phyloP scores from a whole-genome alignment of 257 asterid species.

The Buddleja alternifolia region DNA sequence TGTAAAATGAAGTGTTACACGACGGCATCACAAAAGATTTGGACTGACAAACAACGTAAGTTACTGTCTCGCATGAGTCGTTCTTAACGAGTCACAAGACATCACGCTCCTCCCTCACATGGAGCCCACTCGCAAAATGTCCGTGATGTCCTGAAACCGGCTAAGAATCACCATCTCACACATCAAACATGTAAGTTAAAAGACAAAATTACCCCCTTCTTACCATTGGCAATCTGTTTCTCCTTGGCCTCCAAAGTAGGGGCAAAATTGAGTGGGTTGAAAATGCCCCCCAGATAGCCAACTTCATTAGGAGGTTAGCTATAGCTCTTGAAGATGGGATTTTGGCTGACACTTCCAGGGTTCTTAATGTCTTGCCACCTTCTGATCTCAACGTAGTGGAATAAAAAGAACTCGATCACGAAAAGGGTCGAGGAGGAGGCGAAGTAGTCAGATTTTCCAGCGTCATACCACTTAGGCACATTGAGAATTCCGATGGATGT shows the following conservation, averaged over 20 bases:
- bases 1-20: too few species aligned
- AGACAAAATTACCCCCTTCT: constrained; percentile 20
- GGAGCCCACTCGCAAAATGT: too few species aligned
- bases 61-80: too few species aligned
- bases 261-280: constrained; percentile 86
- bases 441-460: constrained; percentile 78
- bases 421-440: constrained; percentile 86
- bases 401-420: constrained; percentile 90
- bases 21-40: too few species aligned
- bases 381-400: constrained; percentile 95
- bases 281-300: constrained; percentile 93
- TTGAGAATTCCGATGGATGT: constrained; percentile 68
- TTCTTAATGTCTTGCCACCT: constrained; percentile 99
- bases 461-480: constrained; percentile 91
- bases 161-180: too few species aligned
- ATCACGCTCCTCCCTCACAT: too few species aligned
- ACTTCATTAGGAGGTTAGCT: constrained; percentile 70
- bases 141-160: too few species aligned
- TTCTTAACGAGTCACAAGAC: too few species aligned
- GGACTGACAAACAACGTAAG: too few species aligned
- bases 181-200: too few species aligned
- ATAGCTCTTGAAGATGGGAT: constrained; percentile 90
- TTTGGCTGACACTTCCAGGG: constrained; percentile 93
- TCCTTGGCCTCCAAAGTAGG: constrained; percentile 86
- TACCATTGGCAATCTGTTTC: constrained; percentile 91